phyloP scores from a whole-genome alignment of 1,284 basidiomycete genomes.

The Naganishia cerealis region DNA sequence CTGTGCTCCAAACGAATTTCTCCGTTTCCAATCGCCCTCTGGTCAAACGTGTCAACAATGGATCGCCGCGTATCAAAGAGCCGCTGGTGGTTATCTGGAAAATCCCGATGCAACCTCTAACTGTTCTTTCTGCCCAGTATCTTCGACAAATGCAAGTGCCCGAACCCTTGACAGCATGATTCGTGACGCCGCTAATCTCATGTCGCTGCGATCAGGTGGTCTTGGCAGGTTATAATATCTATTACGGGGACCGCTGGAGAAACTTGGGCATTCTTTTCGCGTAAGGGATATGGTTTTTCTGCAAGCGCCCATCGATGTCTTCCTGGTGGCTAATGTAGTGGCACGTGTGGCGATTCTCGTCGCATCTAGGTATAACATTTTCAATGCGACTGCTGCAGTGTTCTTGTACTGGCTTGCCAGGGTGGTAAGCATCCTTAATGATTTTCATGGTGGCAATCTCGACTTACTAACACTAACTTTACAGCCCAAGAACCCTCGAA shows the following conservation, averaged over 20 bases:
- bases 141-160: conserved; percentile 57
- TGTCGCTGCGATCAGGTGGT: conserved; percentile 50
- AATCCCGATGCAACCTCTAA: conserved; percentile 43
- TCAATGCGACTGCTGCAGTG: conserved; percentile 58
- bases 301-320: too few species aligned
- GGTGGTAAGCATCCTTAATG: conserved; percentile 35
- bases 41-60: conserved; percentile 55
- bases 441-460: background rate
- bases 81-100: conserved; percentile 49
- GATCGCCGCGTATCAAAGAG: conserved; percentile 49
- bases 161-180: conserved; percentile 3
- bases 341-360: background rate
- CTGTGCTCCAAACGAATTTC: conserved; percentile 52
- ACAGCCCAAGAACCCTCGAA: conserved; percentile 21
- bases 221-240: conserved; percentile 62
- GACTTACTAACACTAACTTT: background rate
- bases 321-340: too few species aligned
- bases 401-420: conserved; percentile 49
- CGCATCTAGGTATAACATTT: conserved; percentile 58
- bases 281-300: background rate
- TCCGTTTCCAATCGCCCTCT: conserved; percentile 48
- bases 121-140: conserved; percentile 55
- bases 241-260: conserved; percentile 56
- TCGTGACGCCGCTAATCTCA: background rate
- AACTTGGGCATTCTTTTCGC: conserved; percentile 65